phyloP scores from a whole-genome alignment of 306 rosid genomes.

The Astragalus glycyphyllos region DNA sequence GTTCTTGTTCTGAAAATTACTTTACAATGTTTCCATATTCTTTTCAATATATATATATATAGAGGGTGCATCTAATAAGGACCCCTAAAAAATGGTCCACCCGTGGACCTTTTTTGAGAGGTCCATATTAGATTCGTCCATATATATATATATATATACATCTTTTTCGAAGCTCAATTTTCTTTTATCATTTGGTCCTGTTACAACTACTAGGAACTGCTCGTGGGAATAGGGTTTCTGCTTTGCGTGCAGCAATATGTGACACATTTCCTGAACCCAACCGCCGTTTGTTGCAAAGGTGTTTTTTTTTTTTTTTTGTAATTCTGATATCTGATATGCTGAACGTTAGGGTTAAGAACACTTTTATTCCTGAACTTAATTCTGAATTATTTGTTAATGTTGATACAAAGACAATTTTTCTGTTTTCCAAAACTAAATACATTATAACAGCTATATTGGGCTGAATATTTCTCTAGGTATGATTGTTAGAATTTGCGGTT shows the following conservation, averaged over 20 bases:
- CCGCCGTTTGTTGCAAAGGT: slow-evolving; percentile 92
- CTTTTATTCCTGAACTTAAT: slow-evolving; percentile 26
- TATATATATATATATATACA: not conserved
- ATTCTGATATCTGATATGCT: slow-evolving; percentile 9
- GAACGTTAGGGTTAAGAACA: slow-evolving; percentile 20
- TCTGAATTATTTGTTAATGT: slow-evolving; percentile 25
- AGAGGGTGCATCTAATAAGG: too few relatives aligned
- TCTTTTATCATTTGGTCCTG: slow-evolving; percentile 41
- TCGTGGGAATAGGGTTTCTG: slow-evolving; percentile 64
- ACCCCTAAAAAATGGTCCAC: too few relatives aligned
- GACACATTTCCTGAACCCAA: slow-evolving; percentile 98
- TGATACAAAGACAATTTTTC: not conserved
- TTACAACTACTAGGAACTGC: slow-evolving; percentile 66
- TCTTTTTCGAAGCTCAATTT: slow-evolving; percentile 26
- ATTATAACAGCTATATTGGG: slow-evolving; percentile 7
- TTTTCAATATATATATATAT: not conserved
- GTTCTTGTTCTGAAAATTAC: not conserved
- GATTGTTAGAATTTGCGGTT: not conserved
- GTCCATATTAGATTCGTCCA: too few relatives aligned
- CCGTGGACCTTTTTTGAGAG: too few relatives aligned
- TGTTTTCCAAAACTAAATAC: not conserved
- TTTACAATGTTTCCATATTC: not conserved
- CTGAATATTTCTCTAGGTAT: slow-evolving; percentile 6
- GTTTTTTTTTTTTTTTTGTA: slow-evolving; percentile 16
- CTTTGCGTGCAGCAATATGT: slow-evolving; percentile 83